phyloP scores from a whole-genome alignment of 345 rosid genomes.

The rapeseed (Brassica napus) region DNA sequence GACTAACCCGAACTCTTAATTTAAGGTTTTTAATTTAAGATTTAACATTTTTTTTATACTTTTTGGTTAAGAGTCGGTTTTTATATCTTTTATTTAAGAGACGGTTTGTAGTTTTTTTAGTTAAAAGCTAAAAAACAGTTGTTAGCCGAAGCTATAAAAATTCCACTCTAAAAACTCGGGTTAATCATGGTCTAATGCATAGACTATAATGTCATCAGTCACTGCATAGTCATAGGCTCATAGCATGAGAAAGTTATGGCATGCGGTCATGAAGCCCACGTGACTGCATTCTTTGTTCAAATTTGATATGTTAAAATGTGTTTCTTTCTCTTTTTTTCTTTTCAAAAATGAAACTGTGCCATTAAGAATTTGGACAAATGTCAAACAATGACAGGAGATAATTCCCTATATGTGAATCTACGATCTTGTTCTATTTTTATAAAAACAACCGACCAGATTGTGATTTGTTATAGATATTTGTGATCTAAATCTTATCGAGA shows the following conservation, averaged over 20 bases:
- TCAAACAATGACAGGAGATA: constrained; percentile 14
- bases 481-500: constrained; percentile 27
- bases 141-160: no score
- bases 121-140: no score
- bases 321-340: background rate
- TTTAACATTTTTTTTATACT: no score
- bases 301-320: constrained; percentile 5
- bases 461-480: constrained; percentile 19
- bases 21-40: no score
- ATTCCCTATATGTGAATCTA: background rate
- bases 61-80: no score
- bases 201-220: no score
- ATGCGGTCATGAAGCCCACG: constrained; percentile 19
- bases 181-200: no score
- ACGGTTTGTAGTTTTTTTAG: no score
- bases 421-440: background rate
- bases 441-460: constrained; percentile 31
- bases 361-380: background rate
- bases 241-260: constrained; percentile 23
- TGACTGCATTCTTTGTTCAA: constrained; percentile 22
- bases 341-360: background rate
- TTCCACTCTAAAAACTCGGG: no score
- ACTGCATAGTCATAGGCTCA: background rate
- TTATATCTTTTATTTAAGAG: no score
- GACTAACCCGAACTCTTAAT: no score